Percentiles rank a stretch among this genome's conserved stretches.
Conservation (phyloP, 139 green algal species). For the Klebsormidium nitens region DNA sequence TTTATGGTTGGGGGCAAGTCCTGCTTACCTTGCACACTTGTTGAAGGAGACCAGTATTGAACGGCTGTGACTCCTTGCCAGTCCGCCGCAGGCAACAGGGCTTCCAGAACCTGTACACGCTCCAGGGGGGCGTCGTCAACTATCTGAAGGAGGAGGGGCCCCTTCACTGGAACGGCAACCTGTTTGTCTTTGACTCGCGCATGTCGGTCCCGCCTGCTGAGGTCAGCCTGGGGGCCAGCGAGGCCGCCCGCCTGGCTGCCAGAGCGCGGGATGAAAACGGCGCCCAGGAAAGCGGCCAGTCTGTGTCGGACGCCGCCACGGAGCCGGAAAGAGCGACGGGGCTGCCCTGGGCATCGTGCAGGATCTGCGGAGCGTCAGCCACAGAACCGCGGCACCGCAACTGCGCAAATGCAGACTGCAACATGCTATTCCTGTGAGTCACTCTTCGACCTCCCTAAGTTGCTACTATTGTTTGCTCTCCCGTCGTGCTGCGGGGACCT, state of each 20-base stretch:
- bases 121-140: constrained; percentile 84
- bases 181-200: constrained; percentile 96
- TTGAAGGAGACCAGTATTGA: constrained; percentile 46
- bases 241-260: background rate
- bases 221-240: constrained; percentile 13
- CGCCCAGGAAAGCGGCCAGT: background rate
- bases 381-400: constrained; percentile 27
- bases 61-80: constrained; percentile 92
- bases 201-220: constrained; percentile 50
- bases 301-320: background rate
- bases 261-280: background rate
- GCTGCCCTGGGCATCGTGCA: constrained; percentile 18
- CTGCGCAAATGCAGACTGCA: constrained; percentile 42
- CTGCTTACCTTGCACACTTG: too few species aligned
- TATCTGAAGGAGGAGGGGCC: constrained; percentile 49
- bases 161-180: constrained; percentile 74
- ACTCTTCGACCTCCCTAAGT: constrained; percentile 2
- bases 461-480: background rate
- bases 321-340: background rate
- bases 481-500: constrained; percentile 4
- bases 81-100: constrained; percentile 71
- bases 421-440: constrained; percentile 39
- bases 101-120: constrained; percentile 83
- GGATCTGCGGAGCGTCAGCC: constrained; percentile 9
- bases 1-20: too few species aligned